These are phyloP conservation scores for Claviceps sp. DNA, from an alignment of 2,329 filamentous ascomycete genomes.

Conservation along the genomic window DNA sequence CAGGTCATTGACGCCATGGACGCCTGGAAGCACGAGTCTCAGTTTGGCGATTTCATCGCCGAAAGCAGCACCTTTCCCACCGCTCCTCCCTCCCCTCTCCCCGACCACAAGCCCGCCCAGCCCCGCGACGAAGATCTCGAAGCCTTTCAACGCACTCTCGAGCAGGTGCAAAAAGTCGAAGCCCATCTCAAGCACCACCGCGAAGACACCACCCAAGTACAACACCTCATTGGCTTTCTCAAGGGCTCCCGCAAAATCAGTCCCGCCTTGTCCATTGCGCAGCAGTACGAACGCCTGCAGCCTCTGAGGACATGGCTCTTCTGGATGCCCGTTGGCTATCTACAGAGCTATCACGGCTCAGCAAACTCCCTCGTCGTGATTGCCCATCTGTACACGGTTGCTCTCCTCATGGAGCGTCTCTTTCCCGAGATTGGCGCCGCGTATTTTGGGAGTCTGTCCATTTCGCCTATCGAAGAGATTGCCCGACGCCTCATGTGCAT, in stretches of 20 bases:
- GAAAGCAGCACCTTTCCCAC: slow-evolving; percentile 64
- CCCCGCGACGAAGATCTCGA: slow-evolving; percentile 58
- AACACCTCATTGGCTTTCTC: slow-evolving; percentile 58
- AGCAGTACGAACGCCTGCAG: slow-evolving; percentile 83
- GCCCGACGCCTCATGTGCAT: slow-evolving; percentile 59
- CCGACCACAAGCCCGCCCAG: slow-evolving; percentile 46
- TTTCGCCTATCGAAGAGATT: slow-evolving; percentile 77
- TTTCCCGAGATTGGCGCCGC: slow-evolving; percentile 85
- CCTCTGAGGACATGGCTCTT: slow-evolving; percentile 86
- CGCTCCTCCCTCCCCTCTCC: slow-evolving; percentile 47
- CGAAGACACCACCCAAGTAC: slow-evolving; percentile 54
- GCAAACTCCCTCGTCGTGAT: slow-evolving; percentile 70
- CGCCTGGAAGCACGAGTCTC: slow-evolving; percentile 77
- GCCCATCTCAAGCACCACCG: slow-evolving; percentile 53
- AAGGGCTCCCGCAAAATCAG: slow-evolving; percentile 59
- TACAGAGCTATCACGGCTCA: slow-evolving; percentile 64
- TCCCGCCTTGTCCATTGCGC: slow-evolving; percentile 55
- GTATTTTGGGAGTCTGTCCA: slow-evolving; percentile 71
- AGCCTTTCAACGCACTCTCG: slow-evolving; percentile 51
- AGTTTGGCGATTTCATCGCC: slow-evolving; percentile 69
- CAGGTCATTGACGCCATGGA: slow-evolving; percentile 87
- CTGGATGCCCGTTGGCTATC: slow-evolving; percentile 78
- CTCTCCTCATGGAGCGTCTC: slow-evolving; percentile 74
- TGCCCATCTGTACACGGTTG: slow-evolving; percentile 82
- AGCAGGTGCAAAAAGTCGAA: slow-evolving; percentile 56